These are phyloP conservation scores for Aspergillus sclerotiicarbonarius DNA, from an alignment of 495 filamentous ascomycete species.

Conservation along the genomic window DNA sequence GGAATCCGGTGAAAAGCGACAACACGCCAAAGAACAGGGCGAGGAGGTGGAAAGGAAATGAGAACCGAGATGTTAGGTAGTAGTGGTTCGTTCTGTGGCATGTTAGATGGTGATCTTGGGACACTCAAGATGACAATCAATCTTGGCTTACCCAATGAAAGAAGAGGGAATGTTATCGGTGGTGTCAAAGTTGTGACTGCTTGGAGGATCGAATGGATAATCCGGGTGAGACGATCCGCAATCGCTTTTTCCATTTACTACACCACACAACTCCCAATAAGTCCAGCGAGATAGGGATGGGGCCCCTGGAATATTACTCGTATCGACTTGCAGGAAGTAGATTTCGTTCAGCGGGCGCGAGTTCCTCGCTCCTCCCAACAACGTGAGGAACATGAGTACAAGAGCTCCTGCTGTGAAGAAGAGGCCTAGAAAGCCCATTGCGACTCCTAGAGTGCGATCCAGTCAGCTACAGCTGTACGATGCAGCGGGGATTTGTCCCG, in stretches of 20 bases:
- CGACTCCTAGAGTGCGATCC: conserved; percentile 34
- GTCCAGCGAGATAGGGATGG: conserved; percentile 75
- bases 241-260: conserved; percentile 52
- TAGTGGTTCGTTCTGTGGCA: conserved; percentile 51
- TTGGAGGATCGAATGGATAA: conserved; percentile 63
- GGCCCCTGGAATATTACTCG: conserved; percentile 65
- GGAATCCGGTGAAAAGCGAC: conserved; percentile 59
- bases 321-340: conserved; percentile 80
- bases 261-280: conserved; percentile 73
- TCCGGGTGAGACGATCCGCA: conserved; percentile 57
- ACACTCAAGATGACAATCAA: neutral
- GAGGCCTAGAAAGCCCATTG: conserved; percentile 61
- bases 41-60: conserved; percentile 71
- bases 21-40: conserved; percentile 62
- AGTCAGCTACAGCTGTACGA: neutral
- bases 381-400: conserved; percentile 75
- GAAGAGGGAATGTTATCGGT: conserved; percentile 49
- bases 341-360: conserved; percentile 64
- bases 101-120: neutral
- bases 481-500: neutral
- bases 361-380: conserved; percentile 66
- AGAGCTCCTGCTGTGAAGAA: conserved; percentile 72
- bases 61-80: conserved; percentile 65
- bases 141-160: conserved; percentile 51
- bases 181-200: conserved; percentile 58